Evolutionary conservation across 495 filamentous ascomycete genomes (phyloP).

Genomic region (Lentithecium fluviatile): DNA sequence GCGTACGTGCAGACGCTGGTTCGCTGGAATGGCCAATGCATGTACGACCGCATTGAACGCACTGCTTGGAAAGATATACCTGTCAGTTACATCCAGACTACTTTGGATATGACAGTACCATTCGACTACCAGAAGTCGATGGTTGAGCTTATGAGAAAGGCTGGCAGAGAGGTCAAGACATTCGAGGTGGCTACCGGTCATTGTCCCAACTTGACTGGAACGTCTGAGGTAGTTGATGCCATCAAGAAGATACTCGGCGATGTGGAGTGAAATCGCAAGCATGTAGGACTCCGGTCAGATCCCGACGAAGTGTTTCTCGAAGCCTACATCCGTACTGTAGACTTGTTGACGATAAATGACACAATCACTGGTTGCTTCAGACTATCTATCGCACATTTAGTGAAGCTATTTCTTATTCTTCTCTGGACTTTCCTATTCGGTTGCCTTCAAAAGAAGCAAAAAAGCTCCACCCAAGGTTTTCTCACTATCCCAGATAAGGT

Average conservation of each 20-base stretch:
- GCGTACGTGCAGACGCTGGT: conserved; percentile 35
- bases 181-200: conserved; percentile 41
- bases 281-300: too few relatives aligned
- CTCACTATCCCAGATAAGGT: too few relatives aligned
- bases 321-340: too few relatives aligned
- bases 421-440: too few relatives aligned
- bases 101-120: conserved; percentile 39
- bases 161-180: conserved; percentile 34
- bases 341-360: too few relatives aligned
- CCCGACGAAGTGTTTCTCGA: too few relatives aligned
- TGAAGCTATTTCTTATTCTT: too few relatives aligned
- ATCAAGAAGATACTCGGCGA: conserved; percentile 12
- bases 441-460: too few relatives aligned
- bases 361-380: too few relatives aligned
- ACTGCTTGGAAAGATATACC: conserved; percentile 46
- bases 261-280: too few relatives aligned
- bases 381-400: too few relatives aligned
- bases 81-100: conserved; percentile 42
- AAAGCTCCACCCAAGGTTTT: too few relatives aligned
- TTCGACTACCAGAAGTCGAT: conserved; percentile 44
- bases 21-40: conserved; percentile 39
- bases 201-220: conserved; percentile 39
- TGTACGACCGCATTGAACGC: conserved; percentile 31
- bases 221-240: conserved; percentile 32
- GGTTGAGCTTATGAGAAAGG: conserved; percentile 36